Conservation (phyloP, 164 flowering plant genomes). For the Magnolia changhungtana region DNA sequence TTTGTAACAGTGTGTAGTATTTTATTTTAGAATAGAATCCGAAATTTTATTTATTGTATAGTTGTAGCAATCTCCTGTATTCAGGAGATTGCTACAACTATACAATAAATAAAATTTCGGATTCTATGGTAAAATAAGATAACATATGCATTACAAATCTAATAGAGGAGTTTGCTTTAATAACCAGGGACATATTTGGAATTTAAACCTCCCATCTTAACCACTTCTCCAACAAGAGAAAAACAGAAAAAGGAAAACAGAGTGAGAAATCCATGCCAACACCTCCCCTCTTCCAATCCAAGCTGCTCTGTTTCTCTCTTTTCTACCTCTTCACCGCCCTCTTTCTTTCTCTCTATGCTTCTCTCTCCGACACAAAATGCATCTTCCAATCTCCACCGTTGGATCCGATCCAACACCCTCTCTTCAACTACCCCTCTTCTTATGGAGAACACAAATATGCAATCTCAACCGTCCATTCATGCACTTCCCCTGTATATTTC, state of each 20-base stretch:
- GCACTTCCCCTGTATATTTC: slow-evolving; percentile 71
- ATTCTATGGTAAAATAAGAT: too few relatives aligned
- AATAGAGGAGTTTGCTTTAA: neutral
- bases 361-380: slow-evolving; percentile 64
- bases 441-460: slow-evolving; percentile 89
- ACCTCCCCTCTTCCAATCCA: slow-evolving; percentile 69
- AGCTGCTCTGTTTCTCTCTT: slow-evolving; percentile 67
- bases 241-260: neutral
- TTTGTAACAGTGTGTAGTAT: too few relatives aligned
- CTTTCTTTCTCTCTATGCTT: slow-evolving; percentile 51
- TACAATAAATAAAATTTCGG: too few relatives aligned
- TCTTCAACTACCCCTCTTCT: slow-evolving; percentile 71
- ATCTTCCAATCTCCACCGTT: slow-evolving; percentile 62
- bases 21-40: too few relatives aligned
- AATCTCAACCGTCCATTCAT: slow-evolving; percentile 63
- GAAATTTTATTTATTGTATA: too few relatives aligned
- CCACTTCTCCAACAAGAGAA: neutral
- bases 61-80: too few relatives aligned
- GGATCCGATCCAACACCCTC: slow-evolving; percentile 65
- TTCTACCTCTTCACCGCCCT: slow-evolving; percentile 59
- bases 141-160: too few relatives aligned
- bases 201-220: neutral
- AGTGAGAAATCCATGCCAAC: slow-evolving; percentile 13
- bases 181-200: neutral
- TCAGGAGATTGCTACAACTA: too few relatives aligned